These are phyloP conservation scores for Galeopsis tetrahit DNA, from an alignment of 257 asterid genomes.

Conservation along the genomic window DNA sequence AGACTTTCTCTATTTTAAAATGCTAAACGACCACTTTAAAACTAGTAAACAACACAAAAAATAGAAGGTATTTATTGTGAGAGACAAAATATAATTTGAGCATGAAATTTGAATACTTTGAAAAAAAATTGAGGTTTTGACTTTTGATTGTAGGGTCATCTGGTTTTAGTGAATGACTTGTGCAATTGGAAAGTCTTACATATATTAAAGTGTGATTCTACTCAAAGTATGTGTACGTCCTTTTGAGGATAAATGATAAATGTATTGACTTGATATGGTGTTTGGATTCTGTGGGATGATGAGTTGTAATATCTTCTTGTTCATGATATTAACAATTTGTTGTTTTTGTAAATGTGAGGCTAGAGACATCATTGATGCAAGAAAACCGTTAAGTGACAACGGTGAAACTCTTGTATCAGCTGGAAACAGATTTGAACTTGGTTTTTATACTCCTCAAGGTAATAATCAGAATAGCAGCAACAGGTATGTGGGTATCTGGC, in stretches of 20 bases:
- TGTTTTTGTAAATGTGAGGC: constrained; percentile 31
- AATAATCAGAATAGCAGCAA: not conserved
- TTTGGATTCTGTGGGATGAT: not conserved
- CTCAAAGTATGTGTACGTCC: not conserved
- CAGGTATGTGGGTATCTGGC: constrained; percentile 56
- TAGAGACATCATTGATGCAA: constrained; percentile 38
- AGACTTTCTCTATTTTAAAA: too few relatives aligned
- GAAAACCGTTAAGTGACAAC: not conserved
- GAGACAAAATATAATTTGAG: too few relatives aligned
- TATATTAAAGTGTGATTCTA: not conserved
- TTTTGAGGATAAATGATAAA: too few relatives aligned
- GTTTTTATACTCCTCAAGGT: constrained; percentile 40
- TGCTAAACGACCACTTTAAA: too few relatives aligned
- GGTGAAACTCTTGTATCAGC: constrained; percentile 44
- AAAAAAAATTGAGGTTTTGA: too few relatives aligned
- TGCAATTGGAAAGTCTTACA: not conserved
- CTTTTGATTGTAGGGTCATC: too few relatives aligned
- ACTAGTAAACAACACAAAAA: too few relatives aligned
- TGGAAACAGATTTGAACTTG: constrained; percentile 46
- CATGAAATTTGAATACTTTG: too few relatives aligned
- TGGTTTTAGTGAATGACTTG: not conserved
- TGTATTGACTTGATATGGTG: not conserved
- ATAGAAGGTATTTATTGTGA: too few relatives aligned
- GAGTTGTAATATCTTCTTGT: not conserved
- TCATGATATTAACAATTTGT: not conserved